Base-by-base conservation (phyloP, 208 protist species). In the Leishmania arabica region DNA sequence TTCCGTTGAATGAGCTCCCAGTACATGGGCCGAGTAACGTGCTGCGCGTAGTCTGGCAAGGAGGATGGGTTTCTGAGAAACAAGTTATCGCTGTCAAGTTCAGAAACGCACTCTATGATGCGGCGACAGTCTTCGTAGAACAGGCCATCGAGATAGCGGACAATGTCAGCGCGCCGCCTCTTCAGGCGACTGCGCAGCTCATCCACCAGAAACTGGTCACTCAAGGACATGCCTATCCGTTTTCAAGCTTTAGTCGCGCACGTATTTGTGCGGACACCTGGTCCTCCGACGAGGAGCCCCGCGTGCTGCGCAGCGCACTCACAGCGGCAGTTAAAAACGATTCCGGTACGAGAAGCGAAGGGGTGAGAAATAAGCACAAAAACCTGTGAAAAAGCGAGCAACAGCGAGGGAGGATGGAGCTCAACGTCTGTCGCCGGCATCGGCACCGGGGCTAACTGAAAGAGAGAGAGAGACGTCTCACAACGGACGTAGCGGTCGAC, bases 61-160 rank as follows among this genome's bases (percentile, higher is more conserved):
- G 34, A 64, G 0, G 84, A 80, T 7, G 93, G 93, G 78, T 95
- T 92, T n/a, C 74, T 69, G 15, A 76, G 65, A 85, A 97, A 95
- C 51, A 89, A 62, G 11, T 84, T 70, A 45, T 86, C 77, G 68
- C 60, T 75, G 75, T 95, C 93, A 0, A 91, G 58, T 53, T 78
- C 79, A 58, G 68, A 70, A 13, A 92, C 85, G 51, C 65, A 71
- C 49, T 89, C 66, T 31, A 90, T 70, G 31, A 92, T 87, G 15
- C 75, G 79, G 19, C 89, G 88, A 74, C 91, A 95, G 42, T 87
- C 60, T 15, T 80, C 72, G 75, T 96, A 97, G 62, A 96, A 96
- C 21, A 83, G 81, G 11, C 51, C 65, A 64, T 97, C 89, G 45
- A 97, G 84, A 75, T 88, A 87, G 15, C 70, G 56, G 17, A 90